Evolutionary conservation across 2,329 filamentous ascomycete species (phyloP).

Genomic region (Elsinoe batatas): DNA sequence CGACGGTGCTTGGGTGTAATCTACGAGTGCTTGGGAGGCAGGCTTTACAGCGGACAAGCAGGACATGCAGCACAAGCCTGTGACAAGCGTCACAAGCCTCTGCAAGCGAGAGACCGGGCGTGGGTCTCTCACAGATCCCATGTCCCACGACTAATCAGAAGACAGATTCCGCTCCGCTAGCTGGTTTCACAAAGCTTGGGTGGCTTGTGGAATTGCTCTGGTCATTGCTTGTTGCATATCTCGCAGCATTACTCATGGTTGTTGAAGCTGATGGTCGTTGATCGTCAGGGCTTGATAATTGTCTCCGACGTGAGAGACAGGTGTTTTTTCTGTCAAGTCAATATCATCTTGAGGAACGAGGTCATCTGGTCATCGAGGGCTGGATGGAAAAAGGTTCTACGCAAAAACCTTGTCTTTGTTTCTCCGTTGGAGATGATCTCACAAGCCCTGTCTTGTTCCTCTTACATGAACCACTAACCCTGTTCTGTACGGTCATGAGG

Average conservation of each 20-base stretch:
- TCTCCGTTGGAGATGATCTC: not conserved
- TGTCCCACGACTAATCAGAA: not conserved
- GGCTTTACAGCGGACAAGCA: not conserved
- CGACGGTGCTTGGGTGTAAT: not conserved
- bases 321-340: too few species aligned
- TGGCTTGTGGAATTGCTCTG: not conserved
- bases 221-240: not conserved
- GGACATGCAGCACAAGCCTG: not conserved
- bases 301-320: too few species aligned
- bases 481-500: not conserved
- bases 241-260: too few species aligned
- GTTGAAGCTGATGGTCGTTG: too few species aligned
- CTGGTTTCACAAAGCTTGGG: constrained; percentile 7
- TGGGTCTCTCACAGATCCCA: too few species aligned
- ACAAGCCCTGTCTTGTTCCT: not conserved
- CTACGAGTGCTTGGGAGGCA: too few species aligned
- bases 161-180: constrained; percentile 2
- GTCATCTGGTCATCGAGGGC: not conserved
- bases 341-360: too few species aligned
- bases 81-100: not conserved
- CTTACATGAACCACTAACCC: constrained; percentile 7
- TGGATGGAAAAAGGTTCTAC: not conserved
- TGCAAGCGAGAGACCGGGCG: too few species aligned
- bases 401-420: not conserved
- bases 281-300: too few species aligned